These are phyloP conservation scores for Phlebiopsis gigantea DNA, from an alignment of 768 basidiomycete species.

Conservation along the genomic window DNA sequence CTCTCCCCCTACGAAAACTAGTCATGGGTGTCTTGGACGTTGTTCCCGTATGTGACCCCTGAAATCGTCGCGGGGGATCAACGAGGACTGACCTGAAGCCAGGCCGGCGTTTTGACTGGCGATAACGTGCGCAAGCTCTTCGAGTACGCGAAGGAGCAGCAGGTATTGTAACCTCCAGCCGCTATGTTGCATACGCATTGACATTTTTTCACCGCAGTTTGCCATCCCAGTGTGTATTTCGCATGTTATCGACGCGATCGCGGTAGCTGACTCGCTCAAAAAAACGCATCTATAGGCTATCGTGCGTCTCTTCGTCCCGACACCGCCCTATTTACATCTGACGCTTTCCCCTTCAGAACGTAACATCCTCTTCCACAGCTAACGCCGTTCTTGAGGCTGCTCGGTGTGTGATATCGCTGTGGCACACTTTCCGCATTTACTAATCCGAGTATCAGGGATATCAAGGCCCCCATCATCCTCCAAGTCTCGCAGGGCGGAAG, in stretches of 20 bases:
- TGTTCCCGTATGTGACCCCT: slow-evolving; percentile 60
- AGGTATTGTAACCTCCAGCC: slow-evolving; percentile 40
- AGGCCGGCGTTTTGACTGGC: slow-evolving; percentile 95
- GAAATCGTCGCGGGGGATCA: background rate
- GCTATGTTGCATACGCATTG: slow-evolving; percentile 7
- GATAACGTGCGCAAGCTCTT: slow-evolving; percentile 94
- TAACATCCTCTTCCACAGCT: slow-evolving; percentile 92
- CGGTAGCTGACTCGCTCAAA: slow-evolving; percentile 2
- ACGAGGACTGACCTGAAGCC: slow-evolving; percentile 8
- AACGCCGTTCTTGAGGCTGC: slow-evolving; percentile 96
- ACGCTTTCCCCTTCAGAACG: slow-evolving; percentile 56
- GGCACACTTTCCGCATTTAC: background rate
- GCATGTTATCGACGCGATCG: background rate
- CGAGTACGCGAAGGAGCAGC: slow-evolving; percentile 84
- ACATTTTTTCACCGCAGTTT: slow-evolving; percentile 43
- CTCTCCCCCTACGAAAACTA: background rate
- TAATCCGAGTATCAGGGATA: slow-evolving; percentile 54
- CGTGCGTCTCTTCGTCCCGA: slow-evolving; percentile 42
- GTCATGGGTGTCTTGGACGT: slow-evolving; percentile 79
- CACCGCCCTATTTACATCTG: slow-evolving; percentile 1
- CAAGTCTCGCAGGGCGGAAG: slow-evolving; percentile 97
- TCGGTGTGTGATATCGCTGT: slow-evolving; percentile 41
- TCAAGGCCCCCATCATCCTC: slow-evolving; percentile 96
- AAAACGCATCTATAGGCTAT: slow-evolving; percentile 49
- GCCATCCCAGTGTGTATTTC: slow-evolving; percentile 73